phyloP scores from a whole-genome alignment of 371 early-diverging fungal species.

The Mucor ambiguus region DNA sequence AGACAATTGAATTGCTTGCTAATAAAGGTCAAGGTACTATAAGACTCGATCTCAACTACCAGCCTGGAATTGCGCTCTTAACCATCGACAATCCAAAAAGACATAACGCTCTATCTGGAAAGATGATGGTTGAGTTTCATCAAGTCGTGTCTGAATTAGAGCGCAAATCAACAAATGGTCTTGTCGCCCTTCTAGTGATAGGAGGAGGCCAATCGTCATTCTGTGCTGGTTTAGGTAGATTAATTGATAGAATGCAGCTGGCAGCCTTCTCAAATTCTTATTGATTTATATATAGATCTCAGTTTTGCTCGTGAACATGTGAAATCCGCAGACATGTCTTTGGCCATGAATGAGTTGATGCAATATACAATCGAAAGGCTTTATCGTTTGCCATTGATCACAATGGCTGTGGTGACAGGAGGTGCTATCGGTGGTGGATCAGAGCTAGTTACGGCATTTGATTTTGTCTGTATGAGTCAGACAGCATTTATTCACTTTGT shows the following conservation, averaged over 20 bases:
- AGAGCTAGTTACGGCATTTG: slow-evolving; percentile 67
- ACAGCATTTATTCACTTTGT: slow-evolving; percentile 57
- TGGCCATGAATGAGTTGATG: slow-evolving; percentile 62
- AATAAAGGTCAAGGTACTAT: slow-evolving; percentile 49
- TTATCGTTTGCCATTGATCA: slow-evolving; percentile 58
- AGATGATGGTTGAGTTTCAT: slow-evolving; percentile 73
- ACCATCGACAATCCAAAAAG: slow-evolving; percentile 53
- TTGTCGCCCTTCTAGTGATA: slow-evolving; percentile 57
- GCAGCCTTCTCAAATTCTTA: not conserved
- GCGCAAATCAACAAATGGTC: slow-evolving; percentile 5
- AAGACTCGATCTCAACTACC: slow-evolving; percentile 36
- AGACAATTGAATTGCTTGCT: slow-evolving; percentile 5
- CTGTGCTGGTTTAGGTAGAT: slow-evolving; percentile 69
- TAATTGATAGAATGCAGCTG: not conserved
- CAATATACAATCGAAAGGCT: slow-evolving; percentile 60
- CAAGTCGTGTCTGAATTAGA: slow-evolving; percentile 57
- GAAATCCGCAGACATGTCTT: slow-evolving; percentile 42
- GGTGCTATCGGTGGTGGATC: slow-evolving; percentile 77
- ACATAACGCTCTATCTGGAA: slow-evolving; percentile 70
- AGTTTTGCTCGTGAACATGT: slow-evolving; percentile 53
- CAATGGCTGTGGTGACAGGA: slow-evolving; percentile 68
- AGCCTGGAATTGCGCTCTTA: slow-evolving; percentile 54
- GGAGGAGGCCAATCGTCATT: slow-evolving; percentile 58
- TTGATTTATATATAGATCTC: slow-evolving; percentile 41
- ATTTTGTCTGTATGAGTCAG: slow-evolving; percentile 57